Conservation (phyloP, 192 early-diverging fungal genomes). For the Oehlia diaphana region DNA sequence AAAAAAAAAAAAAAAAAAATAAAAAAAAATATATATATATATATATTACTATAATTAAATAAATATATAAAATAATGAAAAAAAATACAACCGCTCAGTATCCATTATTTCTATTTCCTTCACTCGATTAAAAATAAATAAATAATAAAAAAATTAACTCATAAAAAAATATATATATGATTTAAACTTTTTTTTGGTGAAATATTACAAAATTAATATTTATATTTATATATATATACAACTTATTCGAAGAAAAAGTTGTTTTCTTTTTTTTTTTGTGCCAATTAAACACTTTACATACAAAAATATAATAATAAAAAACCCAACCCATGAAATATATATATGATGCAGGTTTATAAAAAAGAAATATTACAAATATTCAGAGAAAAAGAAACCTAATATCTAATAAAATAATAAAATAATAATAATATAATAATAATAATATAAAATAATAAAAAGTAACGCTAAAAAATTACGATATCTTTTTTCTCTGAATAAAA, state of each 20-base stretch:
- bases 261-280: background rate
- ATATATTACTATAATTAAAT: background rate
- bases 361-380: slow-evolving; percentile 7
- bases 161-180: background rate
- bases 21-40: background rate
- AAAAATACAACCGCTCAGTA: too few relatives aligned
- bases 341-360: background rate
- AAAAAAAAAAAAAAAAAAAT: background rate
- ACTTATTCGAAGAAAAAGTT: background rate
- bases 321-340: background rate
- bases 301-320: slow-evolving; percentile 3
- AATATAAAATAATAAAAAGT: background rate
- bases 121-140: background rate
- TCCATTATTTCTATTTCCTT: background rate
- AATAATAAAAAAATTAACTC: background rate
- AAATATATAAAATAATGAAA: too few relatives aligned
- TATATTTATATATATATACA: background rate
- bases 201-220: background rate
- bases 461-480: background rate
- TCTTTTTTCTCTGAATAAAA: slow-evolving; percentile 3
- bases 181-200: background rate
- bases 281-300: slow-evolving; percentile 9
- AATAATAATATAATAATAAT: too few relatives aligned
- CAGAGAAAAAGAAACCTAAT: slow-evolving; percentile 11
- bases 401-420: background rate